Conservation (phyloP, 306 rosid genomes). For the Glycyrrhiza uralensis region DNA sequence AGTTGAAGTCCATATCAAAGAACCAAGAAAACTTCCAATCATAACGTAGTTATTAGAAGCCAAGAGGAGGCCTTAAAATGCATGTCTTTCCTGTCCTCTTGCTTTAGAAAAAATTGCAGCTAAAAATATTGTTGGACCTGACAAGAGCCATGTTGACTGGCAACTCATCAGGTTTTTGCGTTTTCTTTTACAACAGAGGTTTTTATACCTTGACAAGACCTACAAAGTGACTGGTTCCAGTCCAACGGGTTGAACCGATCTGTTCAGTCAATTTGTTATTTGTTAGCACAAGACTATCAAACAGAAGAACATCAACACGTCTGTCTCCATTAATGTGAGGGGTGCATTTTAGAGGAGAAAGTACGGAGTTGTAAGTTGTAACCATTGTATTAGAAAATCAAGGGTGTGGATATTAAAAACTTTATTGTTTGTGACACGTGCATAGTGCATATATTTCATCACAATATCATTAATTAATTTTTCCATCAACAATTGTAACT, state of each 20-base stretch:
- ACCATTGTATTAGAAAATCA: too few relatives aligned
- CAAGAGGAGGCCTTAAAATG: neutral
- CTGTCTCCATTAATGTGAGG: neutral
- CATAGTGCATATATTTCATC: neutral
- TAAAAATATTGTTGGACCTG: neutral
- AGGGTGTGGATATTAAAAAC: too few relatives aligned
- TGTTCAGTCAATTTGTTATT: neutral
- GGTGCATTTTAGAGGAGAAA: neutral
- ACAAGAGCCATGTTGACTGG: neutral
- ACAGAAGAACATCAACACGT: neutral
- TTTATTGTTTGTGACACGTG: neutral
- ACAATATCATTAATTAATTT: neutral
- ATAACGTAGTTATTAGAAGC: neutral
- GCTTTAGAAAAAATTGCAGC: neutral
- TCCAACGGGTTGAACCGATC: neutral
- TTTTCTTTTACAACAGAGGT: neutral
- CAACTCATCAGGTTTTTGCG: neutral
- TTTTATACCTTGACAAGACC: neutral
- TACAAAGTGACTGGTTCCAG: neutral
- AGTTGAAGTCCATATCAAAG: neutral
- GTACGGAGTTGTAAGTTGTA: neutral
- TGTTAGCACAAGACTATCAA: neutral
- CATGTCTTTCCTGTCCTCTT: neutral
- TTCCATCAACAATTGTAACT: neutral
- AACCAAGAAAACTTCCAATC: neutral